Conservation (phyloP, 352 stramenopile genomes). For the Pythium phragmitis region DNA sequence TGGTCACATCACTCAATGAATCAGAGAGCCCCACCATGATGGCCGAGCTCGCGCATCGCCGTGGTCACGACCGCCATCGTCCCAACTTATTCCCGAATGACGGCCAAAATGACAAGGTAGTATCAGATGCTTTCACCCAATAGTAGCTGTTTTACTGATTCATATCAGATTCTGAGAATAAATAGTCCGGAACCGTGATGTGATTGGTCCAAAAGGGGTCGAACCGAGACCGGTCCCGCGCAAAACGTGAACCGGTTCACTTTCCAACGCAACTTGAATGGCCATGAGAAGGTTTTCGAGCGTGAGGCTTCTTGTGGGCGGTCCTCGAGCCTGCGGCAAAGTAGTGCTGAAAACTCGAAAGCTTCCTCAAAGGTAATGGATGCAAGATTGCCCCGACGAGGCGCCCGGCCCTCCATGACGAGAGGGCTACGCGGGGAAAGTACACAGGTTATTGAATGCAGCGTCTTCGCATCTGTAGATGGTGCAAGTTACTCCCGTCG, state of each 20-base stretch:
- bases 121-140: slow-evolving; percentile 28
- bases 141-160: slow-evolving; percentile 6
- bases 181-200: not conserved
- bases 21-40: slow-evolving; percentile 7
- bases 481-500: slow-evolving; percentile 90
- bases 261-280: slow-evolving; percentile 60
- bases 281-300: slow-evolving; percentile 42
- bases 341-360: slow-evolving; percentile 89
- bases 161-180: slow-evolving; percentile 5
- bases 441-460: not conserved
- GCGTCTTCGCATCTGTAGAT: slow-evolving; percentile 44
- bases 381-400: not conserved
- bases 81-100: no score
- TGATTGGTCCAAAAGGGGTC: slow-evolving; percentile 30
- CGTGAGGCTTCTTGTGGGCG: slow-evolving; percentile 15
- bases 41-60: slow-evolving; percentile 24
- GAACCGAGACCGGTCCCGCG: slow-evolving; percentile 16
- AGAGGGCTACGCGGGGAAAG: not conserved
- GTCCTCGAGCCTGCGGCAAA: slow-evolving; percentile 23
- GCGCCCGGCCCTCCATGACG: not conserved
- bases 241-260: slow-evolving; percentile 36
- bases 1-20: not conserved
- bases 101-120: no score
- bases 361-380: slow-evolving; percentile 81
- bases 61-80: slow-evolving; percentile 12